Percentiles rank a stretch among this genome's conserved stretches.
Conservation (phyloP, 352 stramenopile species). For the Phytophthora ramorum region DNA sequence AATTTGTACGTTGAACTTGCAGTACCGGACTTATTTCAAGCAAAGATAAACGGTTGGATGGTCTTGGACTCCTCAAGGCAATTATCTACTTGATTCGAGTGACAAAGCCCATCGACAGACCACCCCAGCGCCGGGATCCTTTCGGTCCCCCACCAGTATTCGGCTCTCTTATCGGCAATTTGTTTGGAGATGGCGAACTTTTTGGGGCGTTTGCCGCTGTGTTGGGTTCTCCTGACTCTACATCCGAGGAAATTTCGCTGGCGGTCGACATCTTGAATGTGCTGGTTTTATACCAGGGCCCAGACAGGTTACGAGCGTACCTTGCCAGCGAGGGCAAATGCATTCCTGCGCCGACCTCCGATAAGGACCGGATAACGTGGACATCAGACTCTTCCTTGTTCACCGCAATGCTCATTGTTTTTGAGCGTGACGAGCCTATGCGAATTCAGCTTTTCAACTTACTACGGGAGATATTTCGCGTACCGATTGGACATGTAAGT, state of each 20-base stretch:
- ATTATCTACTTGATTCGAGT: constrained; percentile 71
- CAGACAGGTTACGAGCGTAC: constrained; percentile 69
- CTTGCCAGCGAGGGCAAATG: constrained; percentile 78
- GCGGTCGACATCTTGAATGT: constrained; percentile 75
- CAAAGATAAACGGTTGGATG: constrained; percentile 49
- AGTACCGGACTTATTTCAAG: constrained; percentile 61
- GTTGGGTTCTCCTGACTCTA: constrained; percentile 56
- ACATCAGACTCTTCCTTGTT: constrained; percentile 74
- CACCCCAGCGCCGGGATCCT: constrained; percentile 59
- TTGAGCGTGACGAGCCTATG: constrained; percentile 68
- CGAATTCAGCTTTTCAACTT: constrained; percentile 75
- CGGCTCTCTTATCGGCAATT: constrained; percentile 62
- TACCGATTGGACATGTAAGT: constrained; percentile 69
- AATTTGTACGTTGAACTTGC: constrained; percentile 7
- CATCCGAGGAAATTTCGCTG: constrained; percentile 52
- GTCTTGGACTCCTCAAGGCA: constrained; percentile 73
- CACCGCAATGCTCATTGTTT: constrained; percentile 70
- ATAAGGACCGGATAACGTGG: constrained; percentile 75
- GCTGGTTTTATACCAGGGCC: constrained; percentile 75
- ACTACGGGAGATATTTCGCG: constrained; percentile 76
- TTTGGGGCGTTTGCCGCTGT: constrained; percentile 65
- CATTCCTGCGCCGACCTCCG: constrained; percentile 57
- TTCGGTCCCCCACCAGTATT: constrained; percentile 67
- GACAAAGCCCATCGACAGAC: constrained; percentile 71
- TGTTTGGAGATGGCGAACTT: constrained; percentile 71